Base-by-base conservation (phyloP, 2,329 filamentous ascomycete genomes). In the Colletotrichum simmondsii region DNA sequence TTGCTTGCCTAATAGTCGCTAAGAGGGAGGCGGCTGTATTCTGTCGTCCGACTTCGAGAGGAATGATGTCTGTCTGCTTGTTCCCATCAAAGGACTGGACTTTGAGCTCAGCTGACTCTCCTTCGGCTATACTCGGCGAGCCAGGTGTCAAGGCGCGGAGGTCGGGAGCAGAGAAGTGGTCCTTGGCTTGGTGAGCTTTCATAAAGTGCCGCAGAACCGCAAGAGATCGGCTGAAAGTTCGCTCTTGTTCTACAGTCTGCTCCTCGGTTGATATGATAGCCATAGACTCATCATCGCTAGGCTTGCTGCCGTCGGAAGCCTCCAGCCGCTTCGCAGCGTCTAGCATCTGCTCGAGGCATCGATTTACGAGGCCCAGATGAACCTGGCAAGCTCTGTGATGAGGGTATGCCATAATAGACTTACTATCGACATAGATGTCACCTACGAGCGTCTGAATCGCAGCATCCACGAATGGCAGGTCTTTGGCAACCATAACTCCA, bases 61-160 rank as follows among this genome's bases (percentile, higher is more conserved):
- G 84, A 76, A 88, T 87, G 30, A 95, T 87, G 14, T 90, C 89
- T 1, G 89, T 91, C 67, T 90, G 88, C 2, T 82, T 82, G 28
- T 87, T 81, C 14, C 90, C 90, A 78, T 93, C 89, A 76, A 95
- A 95, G 2, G 90, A 90, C 80, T 96, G 94, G 77, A 94, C 96
- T 64, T 91, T 92, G 22, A 97, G 87, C 63, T 90, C 88, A 1
- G 94, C 86, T 2, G 87, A 83, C 49, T 93, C 89, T 7, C 94
- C 93, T 75, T 89, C 88, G 0, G 91, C 80, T 46, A 87, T 81
- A 42, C 87, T 86, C 0, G 88, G 85, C 4, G 84, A 82, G 35
- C 87, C 82, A 2, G 88, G 81, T 62, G 92, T 87, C 30, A 89
- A 80, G 10, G 87, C 85, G 70, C 88, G 83, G 65, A 90, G 78